Evolutionary conservation across 1,139 yeast genomes (phyloP), one percentile per base, ranked within the genome.

Genomic region (Saccharomyces hybrid): DNA sequence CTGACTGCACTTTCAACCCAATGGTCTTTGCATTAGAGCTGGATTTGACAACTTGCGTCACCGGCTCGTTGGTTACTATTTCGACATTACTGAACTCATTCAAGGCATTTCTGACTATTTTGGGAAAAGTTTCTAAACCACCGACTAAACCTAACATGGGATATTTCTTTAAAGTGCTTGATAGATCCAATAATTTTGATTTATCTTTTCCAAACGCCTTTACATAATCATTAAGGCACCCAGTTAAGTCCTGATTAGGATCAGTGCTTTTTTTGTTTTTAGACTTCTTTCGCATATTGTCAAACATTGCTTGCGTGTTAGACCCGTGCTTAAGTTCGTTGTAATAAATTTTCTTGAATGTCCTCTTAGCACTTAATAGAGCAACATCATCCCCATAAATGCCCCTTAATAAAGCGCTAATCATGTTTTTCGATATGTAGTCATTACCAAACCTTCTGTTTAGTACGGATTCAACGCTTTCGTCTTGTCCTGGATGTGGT

Each of bases 391-490:
- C 97, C 4, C 96, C 97, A 68, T 90, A 93, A 1, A 93, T 83
- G 0, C 99, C 99, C 65, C 90, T 90, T 65, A 86, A 75, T 3
- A 91, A 73, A 0, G 97, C 98, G 68, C 96, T 87, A 19, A 86
- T 71, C 11, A 93, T 72, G 54, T 87, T 83, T 51, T 81, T 79
- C 2, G 88, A 78, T 5, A 89, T 59, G 44, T 51, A 49, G 1
- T 70, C 66, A 5, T 77, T 75, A 2, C 91, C 90, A 63, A 90
- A 84, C 56, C 97, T 73, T 60, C 98, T 74, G 1, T 74, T 66
- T 46, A 93, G 70, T 65, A 90, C 88, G 1, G 78, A 73, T 50
- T 80, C 84, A 0, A 91, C 83, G 3, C 86, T 76, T 70, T 90
- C 97, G 65, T 91, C 98, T 3, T 52, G 65, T 53, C 27, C 68